Evolutionary conservation across 352 stramenopile genomes (phyloP).

Genomic region (Halophytophthora batemanensis): DNA sequence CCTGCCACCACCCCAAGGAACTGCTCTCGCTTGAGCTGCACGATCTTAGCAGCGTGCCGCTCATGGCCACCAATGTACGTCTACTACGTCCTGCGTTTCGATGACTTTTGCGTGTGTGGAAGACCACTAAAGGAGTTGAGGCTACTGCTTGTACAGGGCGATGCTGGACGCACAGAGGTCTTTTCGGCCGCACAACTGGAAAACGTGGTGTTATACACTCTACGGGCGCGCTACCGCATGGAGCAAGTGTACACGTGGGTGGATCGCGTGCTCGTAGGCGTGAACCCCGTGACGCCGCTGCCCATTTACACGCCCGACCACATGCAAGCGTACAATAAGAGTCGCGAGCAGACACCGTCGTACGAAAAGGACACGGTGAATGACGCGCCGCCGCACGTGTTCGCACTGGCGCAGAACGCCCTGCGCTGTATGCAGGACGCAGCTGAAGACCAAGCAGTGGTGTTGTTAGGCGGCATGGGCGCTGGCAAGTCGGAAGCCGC

Average conservation of each 20-base stretch:
- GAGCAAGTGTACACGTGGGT: constrained; percentile 85
- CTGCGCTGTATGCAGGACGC: constrained; percentile 77
- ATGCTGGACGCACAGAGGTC: constrained; percentile 51
- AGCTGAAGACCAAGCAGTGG: constrained; percentile 73
- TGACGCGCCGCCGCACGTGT: constrained; percentile 69
- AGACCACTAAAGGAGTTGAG: constrained; percentile 1
- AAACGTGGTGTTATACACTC: constrained; percentile 69
- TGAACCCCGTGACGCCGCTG: constrained; percentile 68
- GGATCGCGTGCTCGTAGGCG: constrained; percentile 65
- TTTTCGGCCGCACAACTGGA: constrained; percentile 67
- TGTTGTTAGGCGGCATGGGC: constrained; percentile 71
- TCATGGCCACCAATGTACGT: constrained; percentile 62
- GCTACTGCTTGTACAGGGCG: constrained; percentile 28
- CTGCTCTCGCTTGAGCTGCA: constrained; percentile 49
- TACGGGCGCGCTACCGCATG: constrained; percentile 73
- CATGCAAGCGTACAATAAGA: constrained; percentile 80
- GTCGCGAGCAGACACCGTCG: constrained; percentile 45
- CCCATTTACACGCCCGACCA: constrained; percentile 83
- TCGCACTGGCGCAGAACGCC: constrained; percentile 75
- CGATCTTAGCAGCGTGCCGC: constrained; percentile 62
- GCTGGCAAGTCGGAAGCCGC: constrained; percentile 76
- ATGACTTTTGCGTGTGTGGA: background rate
- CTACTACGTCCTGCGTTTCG: constrained; percentile 1
- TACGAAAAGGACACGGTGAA: constrained; percentile 57
- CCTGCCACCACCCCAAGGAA: constrained; percentile 64